Evolutionary conservation across 768 basidiomycete species (phyloP).

Genomic region (Pleurotus platypus): DNA sequence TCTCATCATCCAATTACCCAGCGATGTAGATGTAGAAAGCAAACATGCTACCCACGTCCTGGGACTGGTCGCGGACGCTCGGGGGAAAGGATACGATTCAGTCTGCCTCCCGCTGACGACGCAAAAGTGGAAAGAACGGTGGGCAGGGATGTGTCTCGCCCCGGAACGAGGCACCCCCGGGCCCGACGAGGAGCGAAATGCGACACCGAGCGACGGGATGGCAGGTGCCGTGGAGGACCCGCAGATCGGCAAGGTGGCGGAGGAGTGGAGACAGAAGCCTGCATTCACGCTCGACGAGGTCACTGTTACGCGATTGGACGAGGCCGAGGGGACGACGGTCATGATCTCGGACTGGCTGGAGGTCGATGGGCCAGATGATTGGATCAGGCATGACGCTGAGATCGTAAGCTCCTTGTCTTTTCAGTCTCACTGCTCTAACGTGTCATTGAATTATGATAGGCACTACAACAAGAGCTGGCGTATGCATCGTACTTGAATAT

Average conservation of each 20-base stretch:
- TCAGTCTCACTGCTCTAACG: conserved; percentile 7
- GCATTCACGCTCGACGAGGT: conserved; percentile 82
- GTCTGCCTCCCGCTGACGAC: conserved; percentile 90
- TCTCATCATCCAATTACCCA: not conserved
- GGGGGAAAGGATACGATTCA: conserved; percentile 66
- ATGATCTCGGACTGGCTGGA: conserved; percentile 95
- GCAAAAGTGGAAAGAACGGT: conserved; percentile 79
- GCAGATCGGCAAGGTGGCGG: conserved; percentile 59
- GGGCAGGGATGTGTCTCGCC: conserved; percentile 85
- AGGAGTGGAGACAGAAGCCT: conserved; percentile 83
- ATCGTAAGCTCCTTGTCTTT: conserved; percentile 55
- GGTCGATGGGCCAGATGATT: conserved; percentile 87
- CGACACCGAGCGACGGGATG: conserved; percentile 17
- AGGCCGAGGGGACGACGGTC: conserved; percentile 66
- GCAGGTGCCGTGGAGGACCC: conserved; percentile 33
- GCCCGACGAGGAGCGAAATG: too few relatives aligned
- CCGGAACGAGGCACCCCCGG: conserved; percentile 24
- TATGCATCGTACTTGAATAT: conserved; percentile 93
- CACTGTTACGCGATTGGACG: conserved; percentile 84
- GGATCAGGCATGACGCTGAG: conserved; percentile 94
- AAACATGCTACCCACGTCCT: conserved; percentile 46
- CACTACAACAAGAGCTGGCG: conserved; percentile 87
- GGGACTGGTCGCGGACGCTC: conserved; percentile 46
- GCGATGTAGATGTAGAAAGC: conserved; percentile 1
- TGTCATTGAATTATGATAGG: conserved; percentile 40